Evolutionary conservation across 495 filamentous ascomycete genomes (phyloP), one percentile per base, ranked within the genome.

Genomic region (Penicillium arizonense): DNA sequence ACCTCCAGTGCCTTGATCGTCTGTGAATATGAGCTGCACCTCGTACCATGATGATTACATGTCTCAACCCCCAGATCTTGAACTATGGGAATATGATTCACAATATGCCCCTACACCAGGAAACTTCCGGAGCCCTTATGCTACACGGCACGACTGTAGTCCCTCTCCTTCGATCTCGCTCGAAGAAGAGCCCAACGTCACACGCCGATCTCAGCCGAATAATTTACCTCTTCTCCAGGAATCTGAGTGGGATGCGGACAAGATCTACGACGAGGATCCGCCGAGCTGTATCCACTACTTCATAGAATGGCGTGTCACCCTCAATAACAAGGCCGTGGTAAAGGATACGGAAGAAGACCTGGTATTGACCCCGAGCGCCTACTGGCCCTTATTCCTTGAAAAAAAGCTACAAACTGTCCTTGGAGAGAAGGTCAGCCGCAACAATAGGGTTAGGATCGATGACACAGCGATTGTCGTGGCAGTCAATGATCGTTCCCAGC

Each of bases 241-340:
- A 18, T 36, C 21, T 20, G 30, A 48, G 23, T 59, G 13, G 43
- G 40, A 47, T 12, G 41, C 50, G 24, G 37, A 54, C 2, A 38
- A 6, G 11, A 48, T 21, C 32, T 70, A 70, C 47, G 53, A 69
- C 45, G 57, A 71, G 51, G 45, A 65, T 45, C 43, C 51, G 24
- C 68, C 56, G 30, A 64, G 21, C 51, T 65, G 43, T 53, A 59
- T 68, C 50, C 53, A 69, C 54, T 71, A 71, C 50, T 62, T 57
- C 7, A 72, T 70, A 47, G 64, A 69, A 39, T 70, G 60, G 65
- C 66, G 64, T 43, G 50, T 68, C 13, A 53, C 39, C 14, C 39
- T 72, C 11, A 68, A 68, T 37, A 68, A 71, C 7, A 62, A 60
- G 53, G 42, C 46, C 32, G 50, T 69, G 20, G 35, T 45, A 16